Conservation (phyloP, 345 rosid species). For the Arabidopsis arenosa region DNA sequence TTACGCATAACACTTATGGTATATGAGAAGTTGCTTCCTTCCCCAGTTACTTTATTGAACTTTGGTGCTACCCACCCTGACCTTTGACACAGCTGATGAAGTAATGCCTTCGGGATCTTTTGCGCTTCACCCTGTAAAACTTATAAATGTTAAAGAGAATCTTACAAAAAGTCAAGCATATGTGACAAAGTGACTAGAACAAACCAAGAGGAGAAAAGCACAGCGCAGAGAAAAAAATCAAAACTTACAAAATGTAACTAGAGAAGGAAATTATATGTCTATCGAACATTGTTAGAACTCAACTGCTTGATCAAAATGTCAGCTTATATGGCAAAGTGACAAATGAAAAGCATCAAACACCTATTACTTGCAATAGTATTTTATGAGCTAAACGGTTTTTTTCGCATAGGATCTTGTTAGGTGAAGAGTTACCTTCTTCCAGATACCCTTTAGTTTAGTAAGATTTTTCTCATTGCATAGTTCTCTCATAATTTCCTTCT, state of each 20-base stretch:
- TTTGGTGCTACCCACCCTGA: conserved; percentile 97
- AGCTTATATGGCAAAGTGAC: too few species aligned
- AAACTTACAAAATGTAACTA: neutral
- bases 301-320: too few species aligned
- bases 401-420: conserved; percentile 11
- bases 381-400: too few species aligned
- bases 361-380: too few species aligned
- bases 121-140: conserved; percentile 71
- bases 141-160: conserved; percentile 11
- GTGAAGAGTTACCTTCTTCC: conserved; percentile 79
- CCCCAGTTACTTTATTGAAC: conserved; percentile 64
- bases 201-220: conserved; percentile 24
- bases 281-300: neutral
- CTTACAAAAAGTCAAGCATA: too few species aligned
- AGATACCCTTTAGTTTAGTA: conserved; percentile 79
- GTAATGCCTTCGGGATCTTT: conserved; percentile 83
- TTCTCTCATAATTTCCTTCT: conserved; percentile 70
- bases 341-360: too few species aligned
- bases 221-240: neutral
- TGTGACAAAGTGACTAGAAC: neutral
- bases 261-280: neutral
- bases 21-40: conserved; percentile 59
- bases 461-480: conserved; percentile 65
- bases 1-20: conserved; percentile 82
- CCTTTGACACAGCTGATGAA: conserved; percentile 89